A percentile compares a stretch with the other conserved stretches of the same genome.
These are phyloP conservation scores for Pachysolen tannophilus DNA, from an alignment of 805 yeast species.

Conservation along the genomic window DNA sequence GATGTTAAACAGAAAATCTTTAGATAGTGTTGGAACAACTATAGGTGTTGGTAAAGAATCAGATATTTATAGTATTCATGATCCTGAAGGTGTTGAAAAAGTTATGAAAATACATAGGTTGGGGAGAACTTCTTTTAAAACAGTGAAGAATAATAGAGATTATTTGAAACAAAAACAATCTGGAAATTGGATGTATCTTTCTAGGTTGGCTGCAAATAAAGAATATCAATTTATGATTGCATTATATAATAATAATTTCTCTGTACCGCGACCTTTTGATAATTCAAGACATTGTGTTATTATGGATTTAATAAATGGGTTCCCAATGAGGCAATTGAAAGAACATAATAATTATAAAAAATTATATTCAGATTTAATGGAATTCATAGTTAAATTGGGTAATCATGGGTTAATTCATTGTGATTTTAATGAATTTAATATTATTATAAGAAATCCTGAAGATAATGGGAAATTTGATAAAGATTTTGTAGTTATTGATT, in stretches of 20 bases:
- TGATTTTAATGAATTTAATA: slow-evolving; percentile 95
- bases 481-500: slow-evolving; percentile 89
- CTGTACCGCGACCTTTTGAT: slow-evolving; percentile 85
- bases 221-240: slow-evolving; percentile 86
- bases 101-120: slow-evolving; percentile 88
- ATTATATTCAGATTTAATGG: slow-evolving; percentile 81
- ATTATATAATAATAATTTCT: slow-evolving; percentile 65
- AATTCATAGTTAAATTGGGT: slow-evolving; percentile 74
- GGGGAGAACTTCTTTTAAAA: slow-evolving; percentile 89
- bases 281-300: slow-evolving; percentile 85
- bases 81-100: slow-evolving; percentile 46
- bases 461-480: slow-evolving; percentile 39
- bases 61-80: slow-evolving; percentile 81
- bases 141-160: slow-evolving; percentile 91
- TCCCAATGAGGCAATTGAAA: slow-evolving; percentile 77
- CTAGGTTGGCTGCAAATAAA: slow-evolving; percentile 84
- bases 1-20: slow-evolving; percentile 63
- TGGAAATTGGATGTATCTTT: slow-evolving; percentile 87
- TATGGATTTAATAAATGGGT: slow-evolving; percentile 89
- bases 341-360: slow-evolving; percentile 62
- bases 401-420: slow-evolving; percentile 91
- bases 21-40: slow-evolving; percentile 74
- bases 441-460: slow-evolving; percentile 67
- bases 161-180: slow-evolving; percentile 68
- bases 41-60: slow-evolving; percentile 98